Conservation (phyloP, 176 grass and related monocot species). For the Ensete ventricosum region DNA sequence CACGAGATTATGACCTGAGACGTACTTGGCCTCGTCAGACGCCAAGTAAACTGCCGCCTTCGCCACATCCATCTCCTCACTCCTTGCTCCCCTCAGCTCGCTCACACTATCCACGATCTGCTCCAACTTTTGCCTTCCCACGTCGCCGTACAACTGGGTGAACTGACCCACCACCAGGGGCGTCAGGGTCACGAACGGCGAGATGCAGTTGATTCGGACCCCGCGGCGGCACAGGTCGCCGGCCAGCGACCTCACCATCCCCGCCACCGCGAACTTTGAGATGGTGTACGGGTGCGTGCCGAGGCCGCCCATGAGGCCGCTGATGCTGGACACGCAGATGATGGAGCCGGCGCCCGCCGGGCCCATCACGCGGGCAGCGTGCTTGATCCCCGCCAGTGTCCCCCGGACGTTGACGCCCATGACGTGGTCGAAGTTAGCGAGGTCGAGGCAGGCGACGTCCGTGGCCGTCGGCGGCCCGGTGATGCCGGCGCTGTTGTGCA, state of each 20-base stretch:
- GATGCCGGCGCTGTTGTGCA: constrained; percentile 84
- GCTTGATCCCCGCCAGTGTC: constrained; percentile 76
- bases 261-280: constrained; percentile 69
- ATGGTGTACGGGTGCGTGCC: constrained; percentile 73
- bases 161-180: constrained; percentile 52
- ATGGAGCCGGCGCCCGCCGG: constrained; percentile 46
- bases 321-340: constrained; percentile 67
- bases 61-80: constrained; percentile 57
- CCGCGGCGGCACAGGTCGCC: constrained; percentile 51
- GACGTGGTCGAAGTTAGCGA: constrained; percentile 50
- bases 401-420: constrained; percentile 67
- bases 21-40: constrained; percentile 78
- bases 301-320: constrained; percentile 66
- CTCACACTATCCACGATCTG: constrained; percentile 40
- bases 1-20: constrained; percentile 79
- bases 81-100: constrained; percentile 46
- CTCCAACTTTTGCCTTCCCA: constrained; percentile 19
- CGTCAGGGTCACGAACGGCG: constrained; percentile 66
- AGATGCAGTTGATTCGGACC: constrained; percentile 83
- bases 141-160: constrained; percentile 30
- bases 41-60: constrained; percentile 75
- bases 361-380: constrained; percentile 61
- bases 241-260: constrained; percentile 49
- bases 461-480: constrained; percentile 19
- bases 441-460: constrained; percentile 38